Percentiles rank a stretch among this genome's conserved stretches.
Evolutionary conservation across 2,329 filamentous ascomycete genomes (phyloP).

Genomic region (Fusarium anthophilum): DNA sequence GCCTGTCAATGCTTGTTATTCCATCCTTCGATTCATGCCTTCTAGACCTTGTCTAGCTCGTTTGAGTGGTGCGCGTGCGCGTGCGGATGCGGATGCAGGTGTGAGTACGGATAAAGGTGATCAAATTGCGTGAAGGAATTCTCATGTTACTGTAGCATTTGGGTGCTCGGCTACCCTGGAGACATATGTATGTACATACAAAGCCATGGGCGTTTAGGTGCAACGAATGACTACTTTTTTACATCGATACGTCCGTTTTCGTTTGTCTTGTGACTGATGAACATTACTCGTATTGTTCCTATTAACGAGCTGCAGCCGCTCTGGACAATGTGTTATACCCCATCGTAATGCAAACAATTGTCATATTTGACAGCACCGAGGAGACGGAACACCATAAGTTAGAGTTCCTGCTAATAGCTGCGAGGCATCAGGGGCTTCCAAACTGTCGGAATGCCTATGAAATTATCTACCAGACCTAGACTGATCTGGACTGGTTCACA

Average conservation of each 20-base stretch:
- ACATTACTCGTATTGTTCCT: not conserved
- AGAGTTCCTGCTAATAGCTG: not conserved
- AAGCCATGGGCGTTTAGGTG: not conserved
- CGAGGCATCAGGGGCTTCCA: slow-evolving; percentile 5
- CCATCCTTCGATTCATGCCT: not conserved
- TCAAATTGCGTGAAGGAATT: not conserved
- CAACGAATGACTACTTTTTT: not conserved
- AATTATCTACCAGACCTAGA: not conserved
- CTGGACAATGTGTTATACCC: not conserved
- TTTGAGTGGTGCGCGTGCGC: not conserved
- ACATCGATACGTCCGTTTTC: not conserved
- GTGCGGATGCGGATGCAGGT: not conserved
- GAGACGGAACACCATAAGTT: not conserved
- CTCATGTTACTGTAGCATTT: not conserved
- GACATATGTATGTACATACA: not conserved
- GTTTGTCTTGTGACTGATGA: not conserved
- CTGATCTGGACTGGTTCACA: not conserved
- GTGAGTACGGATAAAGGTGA: slow-evolving; percentile 5
- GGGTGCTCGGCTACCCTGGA: not conserved
- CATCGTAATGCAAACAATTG: not conserved
- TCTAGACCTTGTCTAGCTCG: not conserved
- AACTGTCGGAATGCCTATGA: slow-evolving; percentile 18
- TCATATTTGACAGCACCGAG: not conserved
- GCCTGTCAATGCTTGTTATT: not conserved
- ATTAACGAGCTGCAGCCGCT: not conserved